A percentile compares a stretch with the other conserved stretches of the same genome.
Evolutionary conservation across 2,329 filamentous ascomycete genomes (phyloP).

Genomic region (Cytospora paraplurivora): DNA sequence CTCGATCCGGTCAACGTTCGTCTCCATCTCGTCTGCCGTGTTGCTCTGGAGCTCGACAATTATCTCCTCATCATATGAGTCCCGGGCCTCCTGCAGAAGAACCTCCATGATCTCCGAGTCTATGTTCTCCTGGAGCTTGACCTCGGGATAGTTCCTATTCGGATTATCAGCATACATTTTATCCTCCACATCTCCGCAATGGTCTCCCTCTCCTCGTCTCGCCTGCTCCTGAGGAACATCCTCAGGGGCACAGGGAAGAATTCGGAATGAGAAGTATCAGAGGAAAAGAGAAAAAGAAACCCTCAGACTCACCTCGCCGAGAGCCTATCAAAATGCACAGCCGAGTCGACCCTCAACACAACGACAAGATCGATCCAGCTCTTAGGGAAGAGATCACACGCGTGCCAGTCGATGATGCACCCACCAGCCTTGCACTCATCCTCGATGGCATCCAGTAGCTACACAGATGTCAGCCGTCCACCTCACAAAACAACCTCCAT

Average conservation of each 20-base stretch:
- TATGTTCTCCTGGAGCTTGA: constrained; percentile 92
- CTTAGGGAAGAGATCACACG: constrained; percentile 90
- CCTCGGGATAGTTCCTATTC: constrained; percentile 73
- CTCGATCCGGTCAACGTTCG: constrained; percentile 82
- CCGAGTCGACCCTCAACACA: constrained; percentile 81
- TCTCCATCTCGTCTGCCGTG: constrained; percentile 80
- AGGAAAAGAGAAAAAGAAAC: neutral
- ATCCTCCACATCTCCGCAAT: neutral
- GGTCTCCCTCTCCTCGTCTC: neutral
- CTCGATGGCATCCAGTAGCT: constrained; percentile 89
- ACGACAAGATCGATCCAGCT: constrained; percentile 95
- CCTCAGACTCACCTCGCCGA: constrained; percentile 60
- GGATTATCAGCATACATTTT: neutral
- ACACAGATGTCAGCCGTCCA: constrained; percentile 27
- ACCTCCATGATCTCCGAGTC: constrained; percentile 98
- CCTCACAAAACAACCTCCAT: neutral
- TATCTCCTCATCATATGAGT: constrained; percentile 83
- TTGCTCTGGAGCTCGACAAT: constrained; percentile 89
- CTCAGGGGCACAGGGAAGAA: no score
- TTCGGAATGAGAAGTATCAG: no score
- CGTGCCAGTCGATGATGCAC: constrained; percentile 95
- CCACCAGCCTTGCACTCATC: constrained; percentile 77
- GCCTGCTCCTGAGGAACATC: neutral
- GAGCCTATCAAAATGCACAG: constrained; percentile 81
- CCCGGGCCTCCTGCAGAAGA: constrained; percentile 83